Evolutionary conservation across 495 filamentous ascomycete species (phyloP), one percentile per base, ranked within the genome.

Genomic region (Lepidopterella palustris): DNA sequence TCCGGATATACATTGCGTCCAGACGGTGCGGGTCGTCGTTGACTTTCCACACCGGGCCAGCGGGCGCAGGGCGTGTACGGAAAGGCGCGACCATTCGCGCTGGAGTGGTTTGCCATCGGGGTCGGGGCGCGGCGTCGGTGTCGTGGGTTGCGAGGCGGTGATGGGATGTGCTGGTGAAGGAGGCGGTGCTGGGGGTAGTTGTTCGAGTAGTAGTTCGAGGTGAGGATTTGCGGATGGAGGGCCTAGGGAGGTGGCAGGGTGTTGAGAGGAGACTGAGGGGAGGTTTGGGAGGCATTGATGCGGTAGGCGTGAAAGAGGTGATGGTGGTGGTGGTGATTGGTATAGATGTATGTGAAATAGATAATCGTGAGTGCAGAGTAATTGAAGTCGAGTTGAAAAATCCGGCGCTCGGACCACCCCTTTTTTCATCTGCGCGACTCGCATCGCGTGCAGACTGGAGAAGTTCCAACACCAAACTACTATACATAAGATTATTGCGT

Each of bases 51-150:
- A 72, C 62, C 20, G 76, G 77, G 24, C 75, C 69, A 23, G 71
- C 55, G 18, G 79, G 76, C 55, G 21, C 31, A 25, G 68, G 70
- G 5, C 66, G 69, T 42, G 53, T 54, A 9, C 66, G 59, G 53
- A 88, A 76, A n/a, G 89, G 88, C 1, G 86, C 87, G 68, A 83
- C 84, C 82, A 92, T 88, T 50, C 76, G 75, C 57, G 82, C 78
- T 23, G 92, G 92, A 13, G 91, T 96, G 70, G 86, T 82, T 18
- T 85, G 77, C 90, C 90, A 97, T 76, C 89, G 82, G 39, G 90
- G 91, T 45, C 76, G 64, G 21, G 71, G 58, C 60, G 71, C 60
- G 39, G 74, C 64, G 58, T 74, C 72, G 18, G 61, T 67, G 29
- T 76, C 72, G 52, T 66, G 58, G 52, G 23, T 35, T 53, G 50